Conservation (phyloP, 805 yeast genomes). For the Zygoascus tannicola region DNA sequence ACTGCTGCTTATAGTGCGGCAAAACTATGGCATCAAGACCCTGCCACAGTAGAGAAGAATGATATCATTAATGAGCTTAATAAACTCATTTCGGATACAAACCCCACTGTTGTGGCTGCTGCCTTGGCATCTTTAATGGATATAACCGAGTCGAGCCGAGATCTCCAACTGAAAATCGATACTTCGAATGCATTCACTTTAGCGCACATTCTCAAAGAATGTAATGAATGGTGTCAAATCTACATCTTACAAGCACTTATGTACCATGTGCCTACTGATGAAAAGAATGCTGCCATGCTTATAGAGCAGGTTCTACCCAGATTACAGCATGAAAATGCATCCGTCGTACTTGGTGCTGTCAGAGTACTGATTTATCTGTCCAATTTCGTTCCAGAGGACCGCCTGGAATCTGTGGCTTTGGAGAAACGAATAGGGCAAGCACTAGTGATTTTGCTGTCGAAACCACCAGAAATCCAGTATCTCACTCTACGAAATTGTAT, state of each 20-base stretch:
- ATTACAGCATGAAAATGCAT: constrained; percentile 69
- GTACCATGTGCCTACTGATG: constrained; percentile 59
- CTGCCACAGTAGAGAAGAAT: constrained; percentile 35
- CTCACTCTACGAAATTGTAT: constrained; percentile 74
- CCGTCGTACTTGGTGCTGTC: constrained; percentile 70
- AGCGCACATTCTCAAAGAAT: constrained; percentile 32
- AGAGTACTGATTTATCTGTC: constrained; percentile 62
- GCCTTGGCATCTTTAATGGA: constrained; percentile 60
- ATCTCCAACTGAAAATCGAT: constrained; percentile 46
- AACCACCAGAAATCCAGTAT: constrained; percentile 78
- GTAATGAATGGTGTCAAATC: constrained; percentile 62
- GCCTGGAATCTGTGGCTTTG: constrained; percentile 44
- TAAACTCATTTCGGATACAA: constrained; percentile 44
- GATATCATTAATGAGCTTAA: constrained; percentile 43
- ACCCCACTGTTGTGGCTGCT: constrained; percentile 56
- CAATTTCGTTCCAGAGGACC: constrained; percentile 57
- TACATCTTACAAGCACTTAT: constrained; percentile 56
- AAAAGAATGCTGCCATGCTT: constrained; percentile 55
- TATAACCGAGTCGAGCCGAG: constrained; percentile 48
- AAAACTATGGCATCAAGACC: constrained; percentile 50
- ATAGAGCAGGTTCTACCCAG: constrained; percentile 60
- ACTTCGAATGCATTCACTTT: constrained; percentile 37
- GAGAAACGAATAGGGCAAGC: constrained; percentile 58
- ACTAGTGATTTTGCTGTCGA: constrained; percentile 56
- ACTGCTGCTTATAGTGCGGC: constrained; percentile 64